These are phyloP conservation scores for Gamsiella multidivaricata DNA, from an alignment of 192 early-diverging fungal genomes.

Conservation along the genomic window DNA sequence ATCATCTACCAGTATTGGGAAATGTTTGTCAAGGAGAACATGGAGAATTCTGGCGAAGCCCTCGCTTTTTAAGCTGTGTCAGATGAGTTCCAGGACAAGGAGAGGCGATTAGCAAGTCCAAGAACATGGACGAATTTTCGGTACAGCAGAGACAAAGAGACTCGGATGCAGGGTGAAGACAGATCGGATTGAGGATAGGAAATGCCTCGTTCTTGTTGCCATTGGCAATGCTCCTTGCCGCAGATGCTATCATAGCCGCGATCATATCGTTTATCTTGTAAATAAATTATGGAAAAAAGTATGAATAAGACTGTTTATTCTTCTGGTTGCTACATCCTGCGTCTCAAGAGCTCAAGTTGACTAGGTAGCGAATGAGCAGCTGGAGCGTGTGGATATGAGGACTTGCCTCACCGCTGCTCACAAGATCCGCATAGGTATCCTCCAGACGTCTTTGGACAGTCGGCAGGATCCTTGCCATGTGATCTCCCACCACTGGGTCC, in stretches of 20 bases:
- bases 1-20: constrained; percentile 99
- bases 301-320: too few relatives aligned
- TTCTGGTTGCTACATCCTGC: too few relatives aligned
- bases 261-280: too few relatives aligned
- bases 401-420: constrained; percentile 17
- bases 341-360: constrained; percentile 22
- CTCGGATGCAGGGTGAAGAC: too few relatives aligned
- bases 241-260: too few relatives aligned
- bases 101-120: too few relatives aligned
- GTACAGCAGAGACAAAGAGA: too few relatives aligned
- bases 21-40: constrained; percentile 93
- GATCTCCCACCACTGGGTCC: constrained; percentile 44
- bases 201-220: too few relatives aligned
- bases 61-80: constrained; percentile 29
- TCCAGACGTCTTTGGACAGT: constrained; percentile 41
- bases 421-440: constrained; percentile 33
- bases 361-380: constrained; percentile 25
- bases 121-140: too few relatives aligned
- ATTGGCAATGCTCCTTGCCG: too few relatives aligned
- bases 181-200: too few relatives aligned
- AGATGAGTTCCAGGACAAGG: neutral
- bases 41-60: constrained; percentile 59
- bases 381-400: constrained; percentile 32
- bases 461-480: constrained; percentile 46
- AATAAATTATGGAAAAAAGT: too few relatives aligned